A percentile compares a stretch with the other conserved stretches of the same genome.
These are phyloP conservation scores for Candida tunisiensis DNA, from an alignment of 1,139 yeast genomes.

Conservation along the genomic window DNA sequence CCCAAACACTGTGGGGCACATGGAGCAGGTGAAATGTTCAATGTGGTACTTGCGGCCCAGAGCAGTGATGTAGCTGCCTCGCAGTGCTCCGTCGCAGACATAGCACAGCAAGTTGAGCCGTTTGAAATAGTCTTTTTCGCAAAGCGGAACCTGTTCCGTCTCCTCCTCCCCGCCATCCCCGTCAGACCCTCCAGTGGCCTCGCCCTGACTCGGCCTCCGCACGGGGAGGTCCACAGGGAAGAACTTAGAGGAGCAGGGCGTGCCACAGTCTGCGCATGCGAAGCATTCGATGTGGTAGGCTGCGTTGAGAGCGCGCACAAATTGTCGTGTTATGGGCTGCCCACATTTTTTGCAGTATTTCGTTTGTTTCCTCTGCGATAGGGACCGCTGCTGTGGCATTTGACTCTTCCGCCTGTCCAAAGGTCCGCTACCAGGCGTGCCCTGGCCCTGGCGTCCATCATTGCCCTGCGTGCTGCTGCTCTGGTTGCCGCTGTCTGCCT, in stretches of 20 bases:
- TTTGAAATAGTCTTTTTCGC: slow-evolving; percentile 86
- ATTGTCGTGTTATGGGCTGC: slow-evolving; percentile 56
- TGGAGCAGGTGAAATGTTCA: slow-evolving; percentile 86
- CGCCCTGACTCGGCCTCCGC: slow-evolving; percentile 12
- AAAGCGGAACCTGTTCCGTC: slow-evolving; percentile 49
- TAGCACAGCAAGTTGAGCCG: slow-evolving; percentile 69
- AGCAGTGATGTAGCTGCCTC: slow-evolving; percentile 93
- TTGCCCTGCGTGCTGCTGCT: too few species aligned
- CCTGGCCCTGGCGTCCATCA: too few species aligned
- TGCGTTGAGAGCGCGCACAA: slow-evolving; percentile 67
- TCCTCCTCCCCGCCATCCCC: too few species aligned
- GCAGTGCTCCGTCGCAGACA: slow-evolving; percentile 67
- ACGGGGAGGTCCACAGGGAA: slow-evolving; percentile 31
- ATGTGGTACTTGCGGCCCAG: slow-evolving; percentile 84
- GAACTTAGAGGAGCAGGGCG: slow-evolving; percentile 56
- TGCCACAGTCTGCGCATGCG: slow-evolving; percentile 66
- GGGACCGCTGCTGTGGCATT: too few species aligned
- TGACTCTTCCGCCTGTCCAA: too few species aligned
- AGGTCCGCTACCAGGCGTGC: too few species aligned
- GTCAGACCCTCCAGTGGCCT: too few species aligned
- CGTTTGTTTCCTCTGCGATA: too few species aligned
- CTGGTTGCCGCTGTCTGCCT: too few species aligned
- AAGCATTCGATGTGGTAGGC: slow-evolving; percentile 83
- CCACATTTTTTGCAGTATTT: slow-evolving; percentile 44
- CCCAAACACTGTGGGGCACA: slow-evolving; percentile 78